Base-by-base conservation (phyloP, 192 early-diverging fungal genomes). In the Polychytrium aggregatum region DNA sequence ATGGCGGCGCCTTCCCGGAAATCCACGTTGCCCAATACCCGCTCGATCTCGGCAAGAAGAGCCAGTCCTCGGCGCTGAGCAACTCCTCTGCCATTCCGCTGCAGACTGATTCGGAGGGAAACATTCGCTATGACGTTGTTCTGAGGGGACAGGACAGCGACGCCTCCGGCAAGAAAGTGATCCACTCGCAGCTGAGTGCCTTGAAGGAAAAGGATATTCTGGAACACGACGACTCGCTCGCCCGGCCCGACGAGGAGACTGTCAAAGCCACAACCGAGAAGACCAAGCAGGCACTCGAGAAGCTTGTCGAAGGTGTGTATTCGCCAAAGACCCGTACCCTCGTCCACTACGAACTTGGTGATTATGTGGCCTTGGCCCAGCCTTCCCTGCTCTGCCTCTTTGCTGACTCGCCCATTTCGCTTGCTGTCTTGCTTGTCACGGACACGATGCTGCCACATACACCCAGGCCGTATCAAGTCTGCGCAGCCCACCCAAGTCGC, bases 1-100 rank as follows among this genome's bases (percentile, higher is more conserved):
- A 92, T 67, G 96, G 96, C 29, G 96, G 96, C 28, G 90, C 96
- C 0, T 98, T 83, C 55, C 96, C 96, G 22, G 96, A 98, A 65
- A 83, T 93, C 48, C 81, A 82, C 55, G 64, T 86, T 38, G 79
- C 81, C 2, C 96, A 98, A 62, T 97, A 94, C 51, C 96, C 96
- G 11, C 64, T 90, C 28, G 89, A 91, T 48, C 86, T 98, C 88
- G 96, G 96, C 9, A 75, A 84, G 7, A 82, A 80, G 51, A 82
- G 79, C 46, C 67, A 56, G 27, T 60, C 62, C 31, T 59, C 42
- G 16, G 33, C 36, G 5, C 51, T 44, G 21, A 59, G 42, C 60
- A 48, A 37, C 28, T 54, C 36, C 7, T 26, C 27, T 30, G 72
- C 64, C 3, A 72, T 99, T 44, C 76, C 88, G 21, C 74, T 94